Evolutionary conservation across 164 flowering plant species (phyloP), one percentile per base, ranked within the genome.

Genomic region (Umbellularia californica): DNA sequence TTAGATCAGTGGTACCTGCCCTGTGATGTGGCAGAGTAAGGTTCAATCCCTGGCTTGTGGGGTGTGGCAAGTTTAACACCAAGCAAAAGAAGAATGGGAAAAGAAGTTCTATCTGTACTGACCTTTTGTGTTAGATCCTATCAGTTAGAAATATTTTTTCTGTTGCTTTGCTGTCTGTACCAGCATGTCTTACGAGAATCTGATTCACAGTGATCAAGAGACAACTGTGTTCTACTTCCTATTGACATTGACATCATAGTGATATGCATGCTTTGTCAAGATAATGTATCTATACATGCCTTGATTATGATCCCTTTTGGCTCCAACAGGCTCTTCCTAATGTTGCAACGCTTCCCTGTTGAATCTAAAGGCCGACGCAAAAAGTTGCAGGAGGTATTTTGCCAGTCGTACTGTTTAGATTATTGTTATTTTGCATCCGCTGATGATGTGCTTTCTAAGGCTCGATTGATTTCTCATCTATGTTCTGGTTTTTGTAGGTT

Each of bases 351-450:
- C 17, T 95, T 95, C 74, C 99, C 97, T 71, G 95, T 90, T 64
- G 99, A 95, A 79, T 95, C 99, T 58, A 93, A 90, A 82, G 99
- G 99, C 62, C 82, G 99, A 58, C 89, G 97, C 33, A 93, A 95
- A 83, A 95, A 95, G 87, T 83, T 95, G 71, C 99, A 90, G 79
- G 99, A 95, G 93, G 98, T 90, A 77, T 50, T n/a, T 33, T 25
- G n/a, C 2, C 2, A 17, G n/a, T 67, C 12, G 10, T 15, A 24
- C 3, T 67, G 30, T 67, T 67, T 67, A 41, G 28, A 55, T 23
- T 51, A 41, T 64, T 60, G 50, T 7, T 17, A 33, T 25, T 51
- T n/a, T 50, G 14, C 50, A 65, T 50, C 25, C 22, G 3, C 12
- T 2, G 10, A 3, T 60, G 67, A 23, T 25, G 35, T 2, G 23